phyloP scores from a whole-genome alignment of 352 stramenopile species.

The Phytopythium oedochilum region DNA sequence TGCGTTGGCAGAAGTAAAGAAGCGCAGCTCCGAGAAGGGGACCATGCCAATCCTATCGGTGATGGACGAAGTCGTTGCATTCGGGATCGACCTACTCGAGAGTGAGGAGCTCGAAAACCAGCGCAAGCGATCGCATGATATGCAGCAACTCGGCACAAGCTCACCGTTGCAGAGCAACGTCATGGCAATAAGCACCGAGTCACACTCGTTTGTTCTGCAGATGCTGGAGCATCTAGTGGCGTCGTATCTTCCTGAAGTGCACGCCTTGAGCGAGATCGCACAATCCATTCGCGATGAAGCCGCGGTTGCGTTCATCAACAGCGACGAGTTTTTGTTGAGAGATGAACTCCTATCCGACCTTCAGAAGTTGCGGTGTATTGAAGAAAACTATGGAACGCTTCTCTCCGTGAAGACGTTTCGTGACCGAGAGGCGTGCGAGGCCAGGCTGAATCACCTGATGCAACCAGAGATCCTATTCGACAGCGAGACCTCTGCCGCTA shows the following conservation, averaged over 20 bases:
- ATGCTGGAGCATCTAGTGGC: constrained; percentile 33
- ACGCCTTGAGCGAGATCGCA: constrained; percentile 14
- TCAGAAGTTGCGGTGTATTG: constrained; percentile 36
- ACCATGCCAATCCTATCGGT: constrained; percentile 29
- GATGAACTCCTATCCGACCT: constrained; percentile 33
- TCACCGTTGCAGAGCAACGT: neutral
- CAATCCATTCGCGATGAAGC: constrained; percentile 12
- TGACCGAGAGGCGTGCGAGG: constrained; percentile 33
- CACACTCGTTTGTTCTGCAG: constrained; percentile 21
- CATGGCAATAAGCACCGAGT: neutral
- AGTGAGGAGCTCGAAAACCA: constrained; percentile 21
- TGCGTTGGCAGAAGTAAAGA: constrained; percentile 41
- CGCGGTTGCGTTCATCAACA: constrained; percentile 16
- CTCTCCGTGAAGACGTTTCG: constrained; percentile 48
- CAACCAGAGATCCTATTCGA: constrained; percentile 40
- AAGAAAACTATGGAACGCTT: constrained; percentile 43
- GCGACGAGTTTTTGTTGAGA: constrained; percentile 22
- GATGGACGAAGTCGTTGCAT: constrained; percentile 48
- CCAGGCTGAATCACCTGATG: constrained; percentile 39
- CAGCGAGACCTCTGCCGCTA: neutral
- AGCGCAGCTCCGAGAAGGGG: constrained; percentile 14
- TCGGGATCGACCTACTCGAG: constrained; percentile 44
- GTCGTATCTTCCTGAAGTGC: constrained; percentile 23
- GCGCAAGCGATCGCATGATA: neutral
- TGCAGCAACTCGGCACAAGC: neutral